Percentiles rank a stretch among this genome's conserved stretches.
Evolutionary conservation across 192 early-diverging fungal genomes (phyloP).

Genomic region (Backusella morwellensis): DNA sequence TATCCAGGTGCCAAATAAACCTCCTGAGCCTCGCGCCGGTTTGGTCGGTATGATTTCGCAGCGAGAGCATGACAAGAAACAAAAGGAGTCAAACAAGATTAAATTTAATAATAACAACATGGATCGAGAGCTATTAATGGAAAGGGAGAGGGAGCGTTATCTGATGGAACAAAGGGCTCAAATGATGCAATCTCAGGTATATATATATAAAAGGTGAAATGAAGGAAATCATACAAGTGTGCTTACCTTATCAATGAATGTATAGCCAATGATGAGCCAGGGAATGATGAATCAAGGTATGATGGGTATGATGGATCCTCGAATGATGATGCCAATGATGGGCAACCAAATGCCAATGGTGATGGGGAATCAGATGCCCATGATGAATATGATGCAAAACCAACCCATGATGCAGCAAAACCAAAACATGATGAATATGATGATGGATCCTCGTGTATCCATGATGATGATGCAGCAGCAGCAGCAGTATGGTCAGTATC

Average conservation of each 20-base stretch:
- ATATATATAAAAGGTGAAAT: background rate
- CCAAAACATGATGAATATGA: conserved; percentile 13
- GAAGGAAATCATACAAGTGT: background rate
- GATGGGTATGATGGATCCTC: conserved; percentile 10
- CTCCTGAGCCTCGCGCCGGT: conserved; percentile 36
- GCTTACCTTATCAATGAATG: background rate
- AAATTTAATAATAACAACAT: conserved; percentile 11
- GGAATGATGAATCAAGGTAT: background rate
- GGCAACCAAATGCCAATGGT: background rate
- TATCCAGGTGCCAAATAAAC: conserved; percentile 35
- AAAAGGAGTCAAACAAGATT: conserved; percentile 17
- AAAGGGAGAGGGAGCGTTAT: conserved; percentile 33
- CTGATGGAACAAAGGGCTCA: conserved; percentile 34
- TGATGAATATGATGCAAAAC: conserved; percentile 10
- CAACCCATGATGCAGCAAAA: background rate
- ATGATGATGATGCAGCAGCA: conserved; percentile 10
- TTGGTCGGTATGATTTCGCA: conserved; percentile 40
- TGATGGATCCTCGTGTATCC: conserved; percentile 26
- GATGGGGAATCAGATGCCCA: background rate
- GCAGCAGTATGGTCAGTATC: conserved; percentile 6
- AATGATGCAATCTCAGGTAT: background rate
- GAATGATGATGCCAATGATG: background rate
- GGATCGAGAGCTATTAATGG: conserved; percentile 21
- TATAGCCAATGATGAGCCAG: background rate
- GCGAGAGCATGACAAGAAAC: conserved; percentile 33